phyloP scores from a whole-genome alignment of 805 yeast species.

The Cephaloascus fragrans region DNA sequence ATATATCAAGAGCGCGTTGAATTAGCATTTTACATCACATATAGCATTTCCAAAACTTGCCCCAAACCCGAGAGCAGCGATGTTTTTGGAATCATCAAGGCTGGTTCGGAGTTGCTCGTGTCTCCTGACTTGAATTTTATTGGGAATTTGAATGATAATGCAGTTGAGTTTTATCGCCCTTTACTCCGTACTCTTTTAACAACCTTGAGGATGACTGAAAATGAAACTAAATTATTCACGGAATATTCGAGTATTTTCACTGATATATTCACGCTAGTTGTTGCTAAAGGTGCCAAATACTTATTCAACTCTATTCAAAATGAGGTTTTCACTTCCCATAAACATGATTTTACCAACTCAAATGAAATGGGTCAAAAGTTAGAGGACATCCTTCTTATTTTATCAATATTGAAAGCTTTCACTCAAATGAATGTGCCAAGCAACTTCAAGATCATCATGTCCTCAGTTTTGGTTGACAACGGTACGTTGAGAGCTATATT shows the following conservation, averaged over 20 bases:
- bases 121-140: slow-evolving; percentile 42
- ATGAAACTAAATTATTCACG: slow-evolving; percentile 22
- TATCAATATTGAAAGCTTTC: slow-evolving; percentile 55
- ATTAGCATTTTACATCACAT: slow-evolving; percentile 45
- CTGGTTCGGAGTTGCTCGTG: slow-evolving; percentile 33
- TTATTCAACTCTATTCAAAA: slow-evolving; percentile 51
- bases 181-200: slow-evolving; percentile 49
- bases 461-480: slow-evolving; percentile 40
- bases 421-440: slow-evolving; percentile 37
- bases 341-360: slow-evolving; percentile 19
- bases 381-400: slow-evolving; percentile 55
- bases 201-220: slow-evolving; percentile 32
- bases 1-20: slow-evolving; percentile 58
- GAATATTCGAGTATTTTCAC: slow-evolving; percentile 41
- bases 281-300: slow-evolving; percentile 56
- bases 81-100: slow-evolving; percentile 30
- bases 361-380: slow-evolving; percentile 35
- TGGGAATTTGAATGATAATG: slow-evolving; percentile 25
- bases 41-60: slow-evolving; percentile 22
- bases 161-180: slow-evolving; percentile 41
- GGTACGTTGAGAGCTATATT: slow-evolving; percentile 56
- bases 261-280: slow-evolving; percentile 51
- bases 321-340: slow-evolving; percentile 35
- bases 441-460: slow-evolving; percentile 37
- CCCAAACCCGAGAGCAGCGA: slow-evolving; percentile 14